Base-by-base conservation (phyloP, 2,329 filamentous ascomycete genomes). In the Xylaria multiplex region DNA sequence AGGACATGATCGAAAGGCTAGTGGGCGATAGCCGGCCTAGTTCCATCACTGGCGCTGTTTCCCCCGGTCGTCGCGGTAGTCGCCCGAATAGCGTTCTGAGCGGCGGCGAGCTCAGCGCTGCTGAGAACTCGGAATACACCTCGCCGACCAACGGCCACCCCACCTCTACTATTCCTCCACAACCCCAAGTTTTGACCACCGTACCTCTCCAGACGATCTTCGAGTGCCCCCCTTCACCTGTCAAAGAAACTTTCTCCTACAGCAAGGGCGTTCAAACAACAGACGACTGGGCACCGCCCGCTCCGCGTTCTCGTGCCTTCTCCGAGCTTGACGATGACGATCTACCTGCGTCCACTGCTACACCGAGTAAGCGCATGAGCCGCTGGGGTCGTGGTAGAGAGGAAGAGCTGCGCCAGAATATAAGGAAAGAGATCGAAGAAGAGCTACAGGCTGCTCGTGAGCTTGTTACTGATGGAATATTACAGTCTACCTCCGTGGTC, bases 201-300 rank as follows among this genome's bases (percentile, higher is more conserved):
- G 88, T 88, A 11, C 85, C 91, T 7, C 84, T 93, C 59, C 88
- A 90, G 19, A 93, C 92, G 40, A 87, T 96, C 66, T 93, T 91
- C 79, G 94, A 97, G 78, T 91, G 89, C 70, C 88, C 91, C 1
- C 91, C 92, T 1, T 90, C 89, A 22, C 89, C 91, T 40, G 87
- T 90, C 62, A 88, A 91, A 70, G 96, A 99, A 79, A 85, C 97
- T 66, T 93, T 97, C 76, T 97, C 93, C 59, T 99, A 99, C 84
- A 98, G 92, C 84, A 98, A 97, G 82, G 94, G 90, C 62, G 93
- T 98, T 24, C 96, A 99, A 79, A 97, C 96, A 16, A 88, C 91
- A 24, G 91, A 93, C 74, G 88, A 90, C 69, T 92, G 92, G 88
- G 83, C 84, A 19, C 82, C 84, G 5, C 81, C 83, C 63, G 81